Evolutionary conservation across 768 basidiomycete genomes (phyloP).

Genomic region (Auricularia heimuer): DNA sequence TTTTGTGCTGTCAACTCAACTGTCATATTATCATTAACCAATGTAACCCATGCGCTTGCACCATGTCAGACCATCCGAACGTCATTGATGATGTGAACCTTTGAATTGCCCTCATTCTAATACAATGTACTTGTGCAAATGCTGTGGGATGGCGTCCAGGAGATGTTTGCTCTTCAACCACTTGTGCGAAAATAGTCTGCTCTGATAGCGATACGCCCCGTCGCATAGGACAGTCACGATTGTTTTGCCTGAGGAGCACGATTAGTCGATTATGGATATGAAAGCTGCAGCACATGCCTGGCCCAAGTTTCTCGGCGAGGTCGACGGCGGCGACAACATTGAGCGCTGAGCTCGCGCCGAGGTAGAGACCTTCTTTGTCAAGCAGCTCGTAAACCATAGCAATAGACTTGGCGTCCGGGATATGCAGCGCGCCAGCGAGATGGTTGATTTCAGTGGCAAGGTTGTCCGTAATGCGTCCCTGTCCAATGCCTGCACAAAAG

Average conservation of each 20-base stretch:
- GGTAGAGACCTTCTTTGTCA: slow-evolving; percentile 85
- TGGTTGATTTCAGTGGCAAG: slow-evolving; percentile 70
- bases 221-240: slow-evolving; percentile 88
- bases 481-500: slow-evolving; percentile 69
- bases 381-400: slow-evolving; percentile 89
- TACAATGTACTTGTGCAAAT: slow-evolving; percentile 84
- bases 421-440: slow-evolving; percentile 72
- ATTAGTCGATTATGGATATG: neutral
- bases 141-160: slow-evolving; percentile 64
- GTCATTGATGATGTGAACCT: too few relatives aligned
- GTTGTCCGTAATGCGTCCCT: slow-evolving; percentile 91
- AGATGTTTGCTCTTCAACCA: slow-evolving; percentile 83
- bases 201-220: slow-evolving; percentile 96
- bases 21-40: too few relatives aligned
- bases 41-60: too few relatives aligned
- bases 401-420: slow-evolving; percentile 84
- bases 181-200: slow-evolving; percentile 84
- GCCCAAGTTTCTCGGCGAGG: slow-evolving; percentile 74
- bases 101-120: slow-evolving; percentile 38
- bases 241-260: slow-evolving; percentile 46
- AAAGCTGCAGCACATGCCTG: slow-evolving; percentile 39
- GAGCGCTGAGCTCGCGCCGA: slow-evolving; percentile 88
- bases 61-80: too few relatives aligned
- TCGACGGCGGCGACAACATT: slow-evolving; percentile 93
- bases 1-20: too few relatives aligned